A percentile compares a stretch with the other conserved stretches of the same genome.
Conservation (phyloP, 257 asterid species). For the Echites panduratus region DNA sequence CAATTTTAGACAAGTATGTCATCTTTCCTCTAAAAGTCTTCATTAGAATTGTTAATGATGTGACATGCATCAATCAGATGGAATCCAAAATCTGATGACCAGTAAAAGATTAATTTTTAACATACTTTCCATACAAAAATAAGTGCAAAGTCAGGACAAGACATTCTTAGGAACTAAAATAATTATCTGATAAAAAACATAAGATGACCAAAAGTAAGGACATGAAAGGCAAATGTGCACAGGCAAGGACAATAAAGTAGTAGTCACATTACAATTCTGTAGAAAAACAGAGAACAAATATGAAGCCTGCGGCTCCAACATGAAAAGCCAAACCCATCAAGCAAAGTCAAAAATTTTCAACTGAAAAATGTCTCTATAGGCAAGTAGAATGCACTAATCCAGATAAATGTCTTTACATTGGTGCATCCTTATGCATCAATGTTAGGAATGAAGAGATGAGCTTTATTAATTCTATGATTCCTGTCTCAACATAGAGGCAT, state of each 20-base stretch:
- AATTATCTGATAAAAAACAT: background rate
- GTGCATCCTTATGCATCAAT: background rate
- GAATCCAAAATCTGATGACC: constrained; percentile 3
- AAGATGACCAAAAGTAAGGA: background rate
- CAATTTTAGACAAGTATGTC: background rate
- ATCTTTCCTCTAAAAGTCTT: background rate
- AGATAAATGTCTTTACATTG: background rate
- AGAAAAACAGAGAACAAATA: background rate
- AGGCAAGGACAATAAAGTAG: background rate
- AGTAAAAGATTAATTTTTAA: background rate
- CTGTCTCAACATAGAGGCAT: constrained; percentile 6
- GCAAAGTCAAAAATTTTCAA: background rate
- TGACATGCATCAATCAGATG: background rate
- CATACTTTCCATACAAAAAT: background rate
- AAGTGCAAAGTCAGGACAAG: background rate
- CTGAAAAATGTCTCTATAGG: background rate
- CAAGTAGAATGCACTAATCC: background rate
- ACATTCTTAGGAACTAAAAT: background rate
- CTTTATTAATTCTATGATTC: background rate
- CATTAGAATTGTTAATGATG: background rate
- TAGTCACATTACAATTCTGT: background rate
- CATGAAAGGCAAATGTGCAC: too few species aligned
- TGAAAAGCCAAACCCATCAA: constrained; percentile 3
- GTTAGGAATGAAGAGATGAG: background rate
- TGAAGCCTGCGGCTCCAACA: background rate